A percentile compares a stretch with the other conserved stretches of the same genome.
phyloP scores from a whole-genome alignment of 2,329 filamentous ascomycete genomes.

The Magnaporthiopsis rhizophila region DNA sequence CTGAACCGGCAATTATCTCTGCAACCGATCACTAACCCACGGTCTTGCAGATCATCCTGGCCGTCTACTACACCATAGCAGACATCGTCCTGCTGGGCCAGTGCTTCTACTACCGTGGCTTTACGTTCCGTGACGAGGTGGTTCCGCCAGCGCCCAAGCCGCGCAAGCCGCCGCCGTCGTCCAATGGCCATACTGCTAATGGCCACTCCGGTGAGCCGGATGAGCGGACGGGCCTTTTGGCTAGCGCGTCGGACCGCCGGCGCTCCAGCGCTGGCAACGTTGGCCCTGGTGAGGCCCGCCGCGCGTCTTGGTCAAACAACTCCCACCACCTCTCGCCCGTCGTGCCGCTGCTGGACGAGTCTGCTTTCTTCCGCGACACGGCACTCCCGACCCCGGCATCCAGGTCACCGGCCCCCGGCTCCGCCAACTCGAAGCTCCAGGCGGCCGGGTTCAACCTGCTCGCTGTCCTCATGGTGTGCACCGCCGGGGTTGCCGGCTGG shows the following conservation, averaged over 20 bases:
- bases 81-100: constrained; percentile 65
- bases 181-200: constrained; percentile 6
- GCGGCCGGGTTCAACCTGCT: constrained; percentile 63
- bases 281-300: constrained; percentile 30
- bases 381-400: neutral
- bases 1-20: too few species aligned
- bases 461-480: constrained; percentile 72
- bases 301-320: constrained; percentile 53
- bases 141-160: constrained; percentile 33
- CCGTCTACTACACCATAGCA: constrained; percentile 19
- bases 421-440: constrained; percentile 42
- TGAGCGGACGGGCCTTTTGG: constrained; percentile 46
- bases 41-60: constrained; percentile 16
- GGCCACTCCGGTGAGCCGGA: constrained; percentile 22
- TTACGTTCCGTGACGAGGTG: constrained; percentile 54
- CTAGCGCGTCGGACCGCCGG: constrained; percentile 11
- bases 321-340: constrained; percentile 64
- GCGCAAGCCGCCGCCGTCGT: constrained; percentile 6
- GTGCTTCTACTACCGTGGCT: constrained; percentile 93
- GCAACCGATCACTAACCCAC: neutral
- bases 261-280: constrained; percentile 7
- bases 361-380: constrained; percentile 17
- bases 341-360: constrained; percentile 61
- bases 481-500: constrained; percentile 80
- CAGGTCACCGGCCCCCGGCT: neutral